Base-by-base conservation (phyloP, 768 basidiomycete species). In the Mycena alexandri region DNA sequence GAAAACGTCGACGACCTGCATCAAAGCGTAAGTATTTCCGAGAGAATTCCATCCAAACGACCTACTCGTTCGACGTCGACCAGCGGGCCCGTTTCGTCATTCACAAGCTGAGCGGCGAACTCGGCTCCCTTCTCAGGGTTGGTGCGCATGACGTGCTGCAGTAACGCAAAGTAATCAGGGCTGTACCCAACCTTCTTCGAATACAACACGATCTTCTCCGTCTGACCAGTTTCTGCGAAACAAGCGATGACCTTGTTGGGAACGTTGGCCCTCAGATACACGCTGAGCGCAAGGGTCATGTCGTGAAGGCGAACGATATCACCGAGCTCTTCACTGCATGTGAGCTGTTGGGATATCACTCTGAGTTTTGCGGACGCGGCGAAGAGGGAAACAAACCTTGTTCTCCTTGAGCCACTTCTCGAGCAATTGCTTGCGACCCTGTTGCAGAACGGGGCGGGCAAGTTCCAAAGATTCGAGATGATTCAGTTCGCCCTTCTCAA, bases 401-500 rank as follows among this genome's bases (percentile, higher is more conserved):
- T 98, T 98, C 85, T 99, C 98, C 81, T 99, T 99, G 68, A 99
- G 82, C 98, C 98, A 99, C 75, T 99, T 99, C 84, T 99, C 98
- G 17, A 99, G 84, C 50, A 99, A 83, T 75, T 98, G 95, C 81
- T 99, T 99, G 78, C 95, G 90, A 41, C 95, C 95, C 81, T 99
- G 98, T 71, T 94, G 92, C 50, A 99, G 82, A 10, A 99, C 98
- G 19, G 98, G 98, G 52, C 96, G 89, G 1, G 98, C 98, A 51
- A 99, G 88, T 78, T 99, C 98, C 36, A 99, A 79, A 16, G 95
- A 96, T 78, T 99, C 98, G 11, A 92, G 87, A 77, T 97, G 95
- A 80, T 99, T 99, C 65, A 99, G 88, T 81, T 98, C 95, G 25
- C 98, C 98, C 80, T 96, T 98, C 85, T 99, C 98, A 48, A 99